phyloP scores from a whole-genome alignment of 306 rosid genomes.

The Dicorynia guianensis region DNA sequence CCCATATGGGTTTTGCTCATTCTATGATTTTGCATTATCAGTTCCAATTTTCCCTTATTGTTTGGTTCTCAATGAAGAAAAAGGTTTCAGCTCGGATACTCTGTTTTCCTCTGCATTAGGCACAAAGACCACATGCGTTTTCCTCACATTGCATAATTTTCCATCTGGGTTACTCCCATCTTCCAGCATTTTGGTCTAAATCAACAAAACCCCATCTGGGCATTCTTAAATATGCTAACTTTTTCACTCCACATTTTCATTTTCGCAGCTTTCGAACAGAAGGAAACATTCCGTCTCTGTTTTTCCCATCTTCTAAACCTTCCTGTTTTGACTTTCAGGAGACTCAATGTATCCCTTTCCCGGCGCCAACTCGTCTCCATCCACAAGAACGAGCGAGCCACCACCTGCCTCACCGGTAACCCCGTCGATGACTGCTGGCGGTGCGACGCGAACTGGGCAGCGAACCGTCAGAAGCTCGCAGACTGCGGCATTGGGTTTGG shows the following conservation, averaged over 20 bases:
- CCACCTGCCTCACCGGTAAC: slow-evolving; percentile 73
- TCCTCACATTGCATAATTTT: slow-evolving; percentile 7
- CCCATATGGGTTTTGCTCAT: slow-evolving; percentile 27
- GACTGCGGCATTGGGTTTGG: slow-evolving; percentile 97
- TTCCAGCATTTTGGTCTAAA: neutral
- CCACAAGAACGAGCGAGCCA: slow-evolving; percentile 42
- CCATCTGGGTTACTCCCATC: neutral
- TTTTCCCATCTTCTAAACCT: slow-evolving; percentile 15
- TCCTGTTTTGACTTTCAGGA: slow-evolving; percentile 51
- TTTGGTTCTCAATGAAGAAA: slow-evolving; percentile 9
- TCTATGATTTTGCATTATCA: slow-evolving; percentile 1
- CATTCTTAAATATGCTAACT: neutral
- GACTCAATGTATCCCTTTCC: slow-evolving; percentile 64
- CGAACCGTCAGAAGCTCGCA: slow-evolving; percentile 78
- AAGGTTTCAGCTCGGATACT: slow-evolving; percentile 12
- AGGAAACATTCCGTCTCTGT: neutral
- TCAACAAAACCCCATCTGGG: slow-evolving; percentile 5
- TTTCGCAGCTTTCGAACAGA: slow-evolving; percentile 43
- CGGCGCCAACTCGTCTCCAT: slow-evolving; percentile 57
- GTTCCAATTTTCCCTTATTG: slow-evolving; percentile 10
- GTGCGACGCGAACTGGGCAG: slow-evolving; percentile 70
- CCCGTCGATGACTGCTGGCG: slow-evolving; percentile 98
- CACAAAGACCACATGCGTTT: neutral
- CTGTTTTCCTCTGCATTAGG: neutral
- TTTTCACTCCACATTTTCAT: neutral